These are phyloP conservation scores for Arbutus unedo DNA, from an alignment of 148 eudicot genomes.

Conservation along the genomic window DNA sequence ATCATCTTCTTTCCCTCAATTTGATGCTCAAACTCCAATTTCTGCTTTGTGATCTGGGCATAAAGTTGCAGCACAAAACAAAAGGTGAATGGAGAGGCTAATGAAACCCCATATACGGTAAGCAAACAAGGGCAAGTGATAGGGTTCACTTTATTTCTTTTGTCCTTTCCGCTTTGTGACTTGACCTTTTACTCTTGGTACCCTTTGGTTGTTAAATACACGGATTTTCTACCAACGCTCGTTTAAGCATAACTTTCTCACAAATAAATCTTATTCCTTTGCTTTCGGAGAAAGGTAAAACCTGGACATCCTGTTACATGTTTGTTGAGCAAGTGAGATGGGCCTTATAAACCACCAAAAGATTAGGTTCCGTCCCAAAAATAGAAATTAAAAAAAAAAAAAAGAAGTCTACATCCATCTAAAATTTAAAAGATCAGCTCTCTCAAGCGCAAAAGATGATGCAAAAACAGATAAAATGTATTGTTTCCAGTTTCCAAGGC, in stretches of 20 bases:
- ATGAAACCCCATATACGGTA: background rate
- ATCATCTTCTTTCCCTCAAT: background rate
- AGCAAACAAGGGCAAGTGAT: background rate
- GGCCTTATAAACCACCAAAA: background rate
- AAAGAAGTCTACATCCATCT: background rate
- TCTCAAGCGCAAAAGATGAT: background rate
- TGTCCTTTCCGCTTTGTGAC: background rate
- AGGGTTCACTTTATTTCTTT: background rate
- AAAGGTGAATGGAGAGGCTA: background rate
- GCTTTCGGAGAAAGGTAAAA: background rate
- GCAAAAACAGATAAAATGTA: background rate
- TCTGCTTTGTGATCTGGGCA: background rate
- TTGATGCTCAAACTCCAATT: background rate
- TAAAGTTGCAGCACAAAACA: background rate
- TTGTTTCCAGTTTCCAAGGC: background rate
- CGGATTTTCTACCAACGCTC: background rate
- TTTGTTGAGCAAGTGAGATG: conserved; percentile 4
- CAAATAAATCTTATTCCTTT: conserved; percentile 3
- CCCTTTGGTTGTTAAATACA: background rate
- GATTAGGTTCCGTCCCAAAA: background rate
- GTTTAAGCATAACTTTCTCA: background rate
- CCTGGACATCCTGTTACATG: background rate
- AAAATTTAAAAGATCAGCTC: background rate
- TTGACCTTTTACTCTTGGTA: background rate
- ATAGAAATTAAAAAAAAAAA: background rate